These are phyloP conservation scores for Penicillium angulare DNA, from an alignment of 495 filamentous ascomycete genomes.

Conservation along the genomic window DNA sequence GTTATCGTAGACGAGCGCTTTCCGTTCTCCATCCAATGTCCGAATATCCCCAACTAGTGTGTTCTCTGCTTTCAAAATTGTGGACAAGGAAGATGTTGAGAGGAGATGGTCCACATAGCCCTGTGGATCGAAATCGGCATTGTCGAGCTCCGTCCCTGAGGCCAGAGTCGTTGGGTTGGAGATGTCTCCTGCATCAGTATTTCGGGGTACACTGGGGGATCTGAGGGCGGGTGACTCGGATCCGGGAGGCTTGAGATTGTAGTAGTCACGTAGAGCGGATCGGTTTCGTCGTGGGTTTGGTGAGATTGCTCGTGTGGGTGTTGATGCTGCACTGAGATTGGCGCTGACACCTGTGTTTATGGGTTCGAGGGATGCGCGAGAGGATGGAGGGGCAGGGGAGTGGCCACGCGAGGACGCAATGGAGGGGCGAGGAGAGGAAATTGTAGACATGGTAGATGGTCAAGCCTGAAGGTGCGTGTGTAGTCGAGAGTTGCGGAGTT, in stretches of 20 bases:
- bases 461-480: background rate
- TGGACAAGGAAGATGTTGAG: slow-evolving; percentile 57
- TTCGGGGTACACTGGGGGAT: slow-evolving; percentile 40
- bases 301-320: slow-evolving; percentile 46
- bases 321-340: slow-evolving; percentile 52
- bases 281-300: slow-evolving; percentile 64
- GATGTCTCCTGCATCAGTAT: slow-evolving; percentile 38
- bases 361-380: slow-evolving; percentile 67
- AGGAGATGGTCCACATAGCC: slow-evolving; percentile 46
- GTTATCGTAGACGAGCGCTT: slow-evolving; percentile 97
- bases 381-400: slow-evolving; percentile 62
- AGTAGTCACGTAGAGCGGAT: slow-evolving; percentile 89
- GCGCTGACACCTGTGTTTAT: slow-evolving; percentile 44
- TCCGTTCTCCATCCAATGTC: slow-evolving; percentile 89
- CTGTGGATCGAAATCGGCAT: slow-evolving; percentile 45
- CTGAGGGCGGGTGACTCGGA: slow-evolving; percentile 22
- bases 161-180: slow-evolving; percentile 30
- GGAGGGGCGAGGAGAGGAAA: slow-evolving; percentile 68
- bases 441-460: slow-evolving; percentile 65
- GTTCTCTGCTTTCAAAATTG: slow-evolving; percentile 61
- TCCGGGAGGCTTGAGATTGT: slow-evolving; percentile 69
- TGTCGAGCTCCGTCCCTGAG: slow-evolving; percentile 47
- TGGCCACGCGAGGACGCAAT: slow-evolving; percentile 66
- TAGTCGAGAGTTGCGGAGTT: slow-evolving; percentile 6
- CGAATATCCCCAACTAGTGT: slow-evolving; percentile 68